These are phyloP conservation scores for Paragyromitra xinjiangensis DNA, from an alignment of 495 filamentous ascomycete species.

Conservation along the genomic window DNA sequence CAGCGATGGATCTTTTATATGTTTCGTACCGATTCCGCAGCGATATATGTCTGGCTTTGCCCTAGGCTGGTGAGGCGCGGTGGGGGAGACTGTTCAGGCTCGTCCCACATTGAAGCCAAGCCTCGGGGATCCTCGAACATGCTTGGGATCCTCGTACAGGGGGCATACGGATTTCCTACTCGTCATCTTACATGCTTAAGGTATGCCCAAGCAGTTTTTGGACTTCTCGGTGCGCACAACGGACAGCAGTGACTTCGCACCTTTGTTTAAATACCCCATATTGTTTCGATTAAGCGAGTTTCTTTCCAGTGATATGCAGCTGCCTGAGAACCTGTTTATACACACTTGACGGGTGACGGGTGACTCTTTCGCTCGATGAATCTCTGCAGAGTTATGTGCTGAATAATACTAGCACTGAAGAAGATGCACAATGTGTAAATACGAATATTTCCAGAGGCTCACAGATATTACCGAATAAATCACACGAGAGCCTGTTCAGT, in stretches of 20 bases:
- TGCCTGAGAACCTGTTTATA: neutral
- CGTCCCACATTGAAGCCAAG: constrained; percentile 31
- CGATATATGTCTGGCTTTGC: constrained; percentile 25
- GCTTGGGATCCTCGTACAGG: constrained; percentile 31
- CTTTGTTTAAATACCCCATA: neutral
- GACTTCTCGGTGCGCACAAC: neutral
- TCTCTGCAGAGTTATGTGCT: neutral
- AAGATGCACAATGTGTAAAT: neutral
- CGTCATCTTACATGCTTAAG: neutral
- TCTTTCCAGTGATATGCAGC: constrained; percentile 1
- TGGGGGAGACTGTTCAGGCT: constrained; percentile 2
- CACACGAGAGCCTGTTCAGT: neutral
- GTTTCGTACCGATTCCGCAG: constrained; percentile 32
- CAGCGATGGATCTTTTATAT: constrained; percentile 33
- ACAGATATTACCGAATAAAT: neutral
- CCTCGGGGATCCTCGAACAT: constrained; percentile 43
- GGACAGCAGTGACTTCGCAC: neutral
- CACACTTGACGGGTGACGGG: neutral
- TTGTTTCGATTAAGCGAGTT: neutral
- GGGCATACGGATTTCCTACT: neutral
- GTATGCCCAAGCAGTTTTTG: neutral
- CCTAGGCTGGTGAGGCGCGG: constrained; percentile 36
- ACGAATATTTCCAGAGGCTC: neutral
- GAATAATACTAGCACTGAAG: neutral
- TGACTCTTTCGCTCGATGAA: neutral